phyloP scores from a whole-genome alignment of 257 asterid species.

The Hygrophila difformis region DNA sequence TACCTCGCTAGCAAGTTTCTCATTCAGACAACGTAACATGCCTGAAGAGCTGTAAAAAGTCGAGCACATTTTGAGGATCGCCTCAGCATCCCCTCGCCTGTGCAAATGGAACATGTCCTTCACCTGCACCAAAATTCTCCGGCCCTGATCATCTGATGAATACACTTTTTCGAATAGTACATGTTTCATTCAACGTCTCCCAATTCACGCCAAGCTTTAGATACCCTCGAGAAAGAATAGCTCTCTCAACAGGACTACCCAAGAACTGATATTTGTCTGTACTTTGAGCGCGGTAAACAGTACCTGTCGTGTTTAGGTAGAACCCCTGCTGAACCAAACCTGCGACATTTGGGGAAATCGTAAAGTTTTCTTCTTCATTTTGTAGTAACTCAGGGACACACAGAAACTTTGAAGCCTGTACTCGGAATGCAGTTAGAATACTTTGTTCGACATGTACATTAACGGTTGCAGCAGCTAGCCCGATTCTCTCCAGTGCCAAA shows the following conservation, averaged over 20 bases:
- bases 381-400: not conserved
- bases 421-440: not conserved
- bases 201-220: not conserved
- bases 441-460: not conserved
- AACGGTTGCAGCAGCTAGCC: not conserved
- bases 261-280: not conserved
- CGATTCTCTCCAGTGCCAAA: not conserved
- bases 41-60: not conserved
- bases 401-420: not conserved
- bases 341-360: not conserved
- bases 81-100: slow-evolving; percentile 2
- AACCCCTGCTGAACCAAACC: slow-evolving; percentile 1
- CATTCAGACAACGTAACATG: not conserved
- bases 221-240: not conserved
- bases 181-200: not conserved
- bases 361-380: not conserved
- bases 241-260: not conserved
- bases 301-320: slow-evolving; percentile 3
- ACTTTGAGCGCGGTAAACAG: not conserved
- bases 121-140: slow-evolving; percentile 1
- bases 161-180: not conserved
- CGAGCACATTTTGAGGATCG: not conserved
- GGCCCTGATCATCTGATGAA: not conserved
- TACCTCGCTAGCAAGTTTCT: not conserved
- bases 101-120: not conserved